These are phyloP conservation scores for Mucor plumbeus DNA, from an alignment of 371 early-diverging fungal genomes.

Conservation along the genomic window DNA sequence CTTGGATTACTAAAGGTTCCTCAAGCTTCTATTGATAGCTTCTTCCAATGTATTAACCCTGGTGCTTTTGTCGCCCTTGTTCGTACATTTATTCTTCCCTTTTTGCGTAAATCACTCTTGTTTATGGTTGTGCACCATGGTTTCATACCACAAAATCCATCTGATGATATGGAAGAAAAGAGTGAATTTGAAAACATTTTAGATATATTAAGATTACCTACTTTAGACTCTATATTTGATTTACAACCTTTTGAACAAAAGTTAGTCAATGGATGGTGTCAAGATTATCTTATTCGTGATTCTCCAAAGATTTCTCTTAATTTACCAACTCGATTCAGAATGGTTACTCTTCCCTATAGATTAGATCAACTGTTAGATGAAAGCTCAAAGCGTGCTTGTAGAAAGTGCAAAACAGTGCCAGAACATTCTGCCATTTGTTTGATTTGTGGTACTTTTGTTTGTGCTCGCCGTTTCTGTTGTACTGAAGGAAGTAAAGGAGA, in stretches of 20 bases:
- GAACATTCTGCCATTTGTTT: conserved; percentile 91
- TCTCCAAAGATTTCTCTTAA: conserved; percentile 44
- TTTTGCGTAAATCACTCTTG: conserved; percentile 45
- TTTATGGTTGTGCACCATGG: conserved; percentile 52
- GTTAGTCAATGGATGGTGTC: conserved; percentile 41
- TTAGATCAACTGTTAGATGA: conserved; percentile 87
- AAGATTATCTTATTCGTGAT: conserved; percentile 25
- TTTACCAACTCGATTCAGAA: conserved; percentile 62
- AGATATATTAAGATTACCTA: conserved; percentile 37
- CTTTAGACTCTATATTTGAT: conserved; percentile 32
- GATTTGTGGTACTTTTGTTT: conserved; percentile 92
- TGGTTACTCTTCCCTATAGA: conserved; percentile 81
- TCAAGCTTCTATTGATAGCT: conserved; percentile 15
- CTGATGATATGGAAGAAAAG: conserved; percentile 22
- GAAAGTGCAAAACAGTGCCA: conserved; percentile 84
- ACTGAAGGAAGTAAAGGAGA: conserved; percentile 84
- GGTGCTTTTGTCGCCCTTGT: conserved; percentile 33
- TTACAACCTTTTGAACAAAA: conserved; percentile 31
- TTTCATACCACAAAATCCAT: conserved; percentile 41
- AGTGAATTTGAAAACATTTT: conserved; percentile 46
- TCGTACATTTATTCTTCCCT: conserved; percentile 45
- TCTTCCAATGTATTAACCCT: conserved; percentile 23
- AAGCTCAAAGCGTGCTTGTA: conserved; percentile 75
- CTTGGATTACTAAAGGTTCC: conserved; percentile 11
- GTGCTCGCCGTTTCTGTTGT: conserved; percentile 92